Conservation (phyloP, 345 rosid genomes). For the Pelargonium nanum region DNA sequence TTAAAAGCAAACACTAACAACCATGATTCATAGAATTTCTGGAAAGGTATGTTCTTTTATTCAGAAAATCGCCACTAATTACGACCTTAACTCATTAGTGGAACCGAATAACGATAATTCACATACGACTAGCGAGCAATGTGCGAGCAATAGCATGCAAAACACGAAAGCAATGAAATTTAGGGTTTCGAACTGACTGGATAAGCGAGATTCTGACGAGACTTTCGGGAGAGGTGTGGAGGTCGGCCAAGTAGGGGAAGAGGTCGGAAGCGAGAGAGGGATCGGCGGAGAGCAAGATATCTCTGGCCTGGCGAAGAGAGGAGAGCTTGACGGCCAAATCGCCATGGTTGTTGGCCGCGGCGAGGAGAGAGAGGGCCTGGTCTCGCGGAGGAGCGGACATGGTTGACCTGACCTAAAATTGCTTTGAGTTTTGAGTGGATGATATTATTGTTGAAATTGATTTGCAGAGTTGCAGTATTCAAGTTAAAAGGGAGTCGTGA, state of each 20-base stretch:
- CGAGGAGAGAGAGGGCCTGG: conserved; percentile 68
- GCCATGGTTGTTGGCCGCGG: conserved; percentile 68
- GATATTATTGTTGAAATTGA: background rate
- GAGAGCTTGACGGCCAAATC: conserved; percentile 87
- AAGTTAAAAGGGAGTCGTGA: too few relatives aligned
- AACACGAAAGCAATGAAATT: conserved; percentile 2
- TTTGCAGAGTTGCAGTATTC: conserved; percentile 2
- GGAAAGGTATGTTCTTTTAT: too few relatives aligned
- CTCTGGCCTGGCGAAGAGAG: conserved; percentile 72
- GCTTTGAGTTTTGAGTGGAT: background rate
- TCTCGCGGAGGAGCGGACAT: conserved; percentile 44
- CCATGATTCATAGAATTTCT: too few relatives aligned
- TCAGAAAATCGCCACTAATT: too few relatives aligned
- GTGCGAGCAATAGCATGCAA: background rate
- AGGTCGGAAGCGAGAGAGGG: conserved; percentile 64
- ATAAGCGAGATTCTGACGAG: conserved; percentile 66
- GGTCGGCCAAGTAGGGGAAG: conserved; percentile 66
- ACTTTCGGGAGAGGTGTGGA: conserved; percentile 61
- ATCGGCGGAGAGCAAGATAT: conserved; percentile 50
- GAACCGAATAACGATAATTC: too few relatives aligned
- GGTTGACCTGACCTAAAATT: too few relatives aligned
- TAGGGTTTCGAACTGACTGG: conserved; percentile 59
- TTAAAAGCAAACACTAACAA: too few relatives aligned
- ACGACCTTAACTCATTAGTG: too few relatives aligned
- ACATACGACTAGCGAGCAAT: background rate